Evolutionary conservation across 345 rosid species (phyloP).

Genomic region (thale cress (Arabidopsis thaliana)): TAIR10.1 NC_003076.8:20798001-20798500

Average conservation of each 20-base stretch:
- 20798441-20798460: neutral
- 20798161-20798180: slow-evolving; percentile 75
- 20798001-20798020: neutral
- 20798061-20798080: slow-evolving; percentile 72
- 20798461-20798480: neutral
- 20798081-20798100: slow-evolving; percentile 64
- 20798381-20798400: neutral
- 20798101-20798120: slow-evolving; percentile 85
- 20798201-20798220: slow-evolving; percentile 25
- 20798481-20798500: neutral
- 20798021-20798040: neutral
- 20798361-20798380: slow-evolving; percentile 18
- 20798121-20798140: slow-evolving; percentile 91
- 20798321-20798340: neutral
- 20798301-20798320: slow-evolving; percentile 84
- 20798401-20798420: slow-evolving; percentile 21
- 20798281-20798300: slow-evolving; percentile 98
- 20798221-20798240: slow-evolving; percentile 53
- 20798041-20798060: neutral
- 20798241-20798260: slow-evolving; percentile 86
- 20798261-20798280: slow-evolving; percentile 90
- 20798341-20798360: neutral
- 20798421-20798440: neutral
- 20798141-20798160: slow-evolving; percentile 94
- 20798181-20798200: slow-evolving; percentile 46